phyloP scores from a whole-genome alignment of 1,284 basidiomycete species.

The Phlebopus sp. region DNA sequence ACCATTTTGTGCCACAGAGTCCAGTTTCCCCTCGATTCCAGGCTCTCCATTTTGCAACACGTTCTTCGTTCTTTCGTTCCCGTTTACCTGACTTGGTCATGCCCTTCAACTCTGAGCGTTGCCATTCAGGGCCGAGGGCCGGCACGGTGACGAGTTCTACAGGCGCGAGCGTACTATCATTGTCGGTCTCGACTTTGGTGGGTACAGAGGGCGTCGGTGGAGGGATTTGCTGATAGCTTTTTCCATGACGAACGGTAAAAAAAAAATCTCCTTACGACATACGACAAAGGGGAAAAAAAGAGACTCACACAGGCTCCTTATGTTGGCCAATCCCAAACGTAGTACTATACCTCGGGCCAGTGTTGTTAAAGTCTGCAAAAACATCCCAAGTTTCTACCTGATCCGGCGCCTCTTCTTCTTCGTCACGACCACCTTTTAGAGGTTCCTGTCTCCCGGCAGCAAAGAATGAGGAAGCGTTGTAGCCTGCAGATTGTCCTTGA shows the following conservation, averaged over 20 bases:
- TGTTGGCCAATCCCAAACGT: slow-evolving; percentile 45
- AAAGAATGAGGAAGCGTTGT: slow-evolving; percentile 65
- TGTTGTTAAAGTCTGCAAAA: slow-evolving; percentile 89
- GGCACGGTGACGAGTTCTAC: slow-evolving; percentile 88
- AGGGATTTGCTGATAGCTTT: slow-evolving; percentile 55
- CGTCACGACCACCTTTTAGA: slow-evolving; percentile 68
- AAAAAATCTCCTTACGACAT: not conserved
- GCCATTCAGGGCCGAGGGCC: slow-evolving; percentile 85
- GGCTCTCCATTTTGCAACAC: slow-evolving; percentile 57
- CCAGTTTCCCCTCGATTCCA: slow-evolving; percentile 74
- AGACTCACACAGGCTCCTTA: slow-evolving; percentile 37
- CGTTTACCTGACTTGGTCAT: slow-evolving; percentile 70
- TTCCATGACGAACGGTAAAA: slow-evolving; percentile 8
- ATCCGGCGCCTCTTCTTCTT: slow-evolving; percentile 41
- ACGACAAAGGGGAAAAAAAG: not conserved
- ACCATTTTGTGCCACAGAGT: slow-evolving; percentile 68
- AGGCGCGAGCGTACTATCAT: slow-evolving; percentile 34
- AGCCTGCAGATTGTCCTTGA: slow-evolving; percentile 51
- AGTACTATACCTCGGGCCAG: slow-evolving; percentile 75
- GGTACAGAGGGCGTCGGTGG: slow-evolving; percentile 35
- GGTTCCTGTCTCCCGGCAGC: slow-evolving; percentile 67
- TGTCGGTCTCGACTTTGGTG: slow-evolving; percentile 34
- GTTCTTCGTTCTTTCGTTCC: slow-evolving; percentile 55
- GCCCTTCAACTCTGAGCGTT: slow-evolving; percentile 66
- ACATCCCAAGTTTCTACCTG: slow-evolving; percentile 71